phyloP scores from a whole-genome alignment of 305 asterid genomes.

The Solanum aculeatissimum region DNA sequence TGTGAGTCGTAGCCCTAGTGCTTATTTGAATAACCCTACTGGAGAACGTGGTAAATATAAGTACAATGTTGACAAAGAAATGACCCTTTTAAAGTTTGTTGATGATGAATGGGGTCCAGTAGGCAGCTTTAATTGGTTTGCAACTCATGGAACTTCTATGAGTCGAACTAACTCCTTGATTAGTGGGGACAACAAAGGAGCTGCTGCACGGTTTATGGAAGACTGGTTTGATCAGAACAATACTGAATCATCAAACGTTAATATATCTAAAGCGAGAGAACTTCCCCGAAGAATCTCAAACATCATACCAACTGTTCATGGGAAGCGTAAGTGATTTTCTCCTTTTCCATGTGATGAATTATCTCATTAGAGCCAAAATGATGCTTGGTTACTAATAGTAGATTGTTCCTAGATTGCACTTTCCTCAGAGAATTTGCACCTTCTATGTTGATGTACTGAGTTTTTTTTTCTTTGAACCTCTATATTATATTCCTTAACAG shows the following conservation, averaged over 20 bases:
- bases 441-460: background rate
- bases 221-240: slow-evolving; percentile 80
- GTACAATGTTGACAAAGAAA: slow-evolving; percentile 81
- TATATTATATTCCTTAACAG: background rate
- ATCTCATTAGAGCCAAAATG: background rate
- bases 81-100: slow-evolving; percentile 87
- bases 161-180: slow-evolving; percentile 88
- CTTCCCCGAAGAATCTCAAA: slow-evolving; percentile 78
- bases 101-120: slow-evolving; percentile 98
- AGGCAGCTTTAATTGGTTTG: slow-evolving; percentile 98
- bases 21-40: slow-evolving; percentile 87
- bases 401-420: background rate
- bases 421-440: background rate
- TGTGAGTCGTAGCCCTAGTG: slow-evolving; percentile 91
- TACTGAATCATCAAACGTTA: slow-evolving; percentile 19
- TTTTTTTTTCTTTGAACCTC: background rate
- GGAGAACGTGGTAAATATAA: slow-evolving; percentile 76
- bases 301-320: slow-evolving; percentile 47
- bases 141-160: slow-evolving; percentile 99
- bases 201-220: slow-evolving; percentile 98
- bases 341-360: background rate
- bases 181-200: slow-evolving; percentile 99
- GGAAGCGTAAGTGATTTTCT: slow-evolving; percentile 48
- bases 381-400: background rate
- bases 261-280: slow-evolving; percentile 4